Evolutionary conservation across 768 basidiomycete species (phyloP).

Genomic region (Macrolepiota albuminosa): DNA sequence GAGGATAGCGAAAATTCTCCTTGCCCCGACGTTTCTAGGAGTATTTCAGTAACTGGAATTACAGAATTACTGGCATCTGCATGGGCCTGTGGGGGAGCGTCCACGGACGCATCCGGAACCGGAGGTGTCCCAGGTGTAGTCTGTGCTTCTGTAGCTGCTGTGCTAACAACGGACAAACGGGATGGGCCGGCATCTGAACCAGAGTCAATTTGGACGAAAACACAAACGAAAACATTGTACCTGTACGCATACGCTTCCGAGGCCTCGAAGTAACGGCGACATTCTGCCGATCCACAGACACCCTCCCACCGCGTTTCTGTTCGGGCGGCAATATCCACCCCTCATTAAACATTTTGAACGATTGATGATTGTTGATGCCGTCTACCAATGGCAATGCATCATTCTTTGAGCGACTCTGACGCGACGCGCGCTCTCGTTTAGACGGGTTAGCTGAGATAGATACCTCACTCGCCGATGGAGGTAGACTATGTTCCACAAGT

Average conservation of each 20-base stretch:
- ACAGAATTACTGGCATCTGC: neutral
- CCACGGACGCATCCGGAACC: slow-evolving; percentile 17
- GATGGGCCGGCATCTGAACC: slow-evolving; percentile 34
- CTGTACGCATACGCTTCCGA: slow-evolving; percentile 48
- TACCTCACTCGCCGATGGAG: slow-evolving; percentile 42
- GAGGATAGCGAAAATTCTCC: neutral
- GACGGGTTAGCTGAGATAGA: slow-evolving; percentile 25
- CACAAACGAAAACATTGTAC: slow-evolving; percentile 21
- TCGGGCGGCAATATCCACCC: slow-evolving; percentile 87
- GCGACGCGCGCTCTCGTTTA: slow-evolving; percentile 23
- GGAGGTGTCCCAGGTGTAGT: slow-evolving; percentile 23
- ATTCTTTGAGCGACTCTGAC: slow-evolving; percentile 10
- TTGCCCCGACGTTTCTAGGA: neutral
- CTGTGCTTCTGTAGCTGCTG: slow-evolving; percentile 42
- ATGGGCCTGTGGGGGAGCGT: neutral
- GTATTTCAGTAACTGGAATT: neutral
- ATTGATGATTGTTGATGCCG: slow-evolving; percentile 65
- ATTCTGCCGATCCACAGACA: slow-evolving; percentile 36
- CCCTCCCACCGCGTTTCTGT: slow-evolving; percentile 58
- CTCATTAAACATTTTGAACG: slow-evolving; percentile 77
- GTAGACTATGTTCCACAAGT: slow-evolving; percentile 16
- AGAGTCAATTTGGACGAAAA: slow-evolving; percentile 1
- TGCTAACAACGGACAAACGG: slow-evolving; percentile 42
- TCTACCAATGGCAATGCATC: slow-evolving; percentile 56
- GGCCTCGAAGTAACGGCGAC: slow-evolving; percentile 39